These are phyloP conservation scores for Cryomyces minteri DNA, from an alignment of 495 filamentous ascomycete genomes.

Conservation along the genomic window DNA sequence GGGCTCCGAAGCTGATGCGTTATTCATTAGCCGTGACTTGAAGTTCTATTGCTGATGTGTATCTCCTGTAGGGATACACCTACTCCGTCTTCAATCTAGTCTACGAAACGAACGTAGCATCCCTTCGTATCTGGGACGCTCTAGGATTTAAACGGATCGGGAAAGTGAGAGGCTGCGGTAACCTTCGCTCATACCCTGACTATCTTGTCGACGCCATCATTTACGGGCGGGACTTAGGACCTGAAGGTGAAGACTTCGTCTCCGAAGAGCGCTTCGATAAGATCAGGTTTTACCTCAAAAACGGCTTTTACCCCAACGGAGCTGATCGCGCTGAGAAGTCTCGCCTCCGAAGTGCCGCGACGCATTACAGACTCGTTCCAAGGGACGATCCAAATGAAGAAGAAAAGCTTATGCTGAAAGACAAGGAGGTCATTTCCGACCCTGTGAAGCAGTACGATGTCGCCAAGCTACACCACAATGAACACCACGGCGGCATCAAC, in stretches of 20 bases:
- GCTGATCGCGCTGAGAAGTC: conserved; percentile 93
- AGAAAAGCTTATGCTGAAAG: conserved; percentile 86
- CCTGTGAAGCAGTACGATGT: conserved; percentile 86
- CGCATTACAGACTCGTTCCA: conserved; percentile 72
- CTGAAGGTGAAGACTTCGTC: conserved; percentile 68
- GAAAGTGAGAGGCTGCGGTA: conserved; percentile 71
- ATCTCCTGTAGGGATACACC: conserved; percentile 48
- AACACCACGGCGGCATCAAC: conserved; percentile 88
- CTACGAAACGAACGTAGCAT: conserved; percentile 93
- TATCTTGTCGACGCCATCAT: conserved; percentile 89
- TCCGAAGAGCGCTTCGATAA: conserved; percentile 97
- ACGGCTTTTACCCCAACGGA: conserved; percentile 81
- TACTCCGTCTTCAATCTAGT: conserved; percentile 98
- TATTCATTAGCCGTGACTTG: background rate
- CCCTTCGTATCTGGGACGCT: conserved; percentile 89
- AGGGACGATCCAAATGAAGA: conserved; percentile 28
- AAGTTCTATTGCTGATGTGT: background rate
- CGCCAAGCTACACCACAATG: conserved; percentile 51
- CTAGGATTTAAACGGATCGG: conserved; percentile 98
- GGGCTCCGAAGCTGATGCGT: conserved; percentile 71
- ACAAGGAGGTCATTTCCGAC: conserved; percentile 91
- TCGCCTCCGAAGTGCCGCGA: conserved; percentile 78
- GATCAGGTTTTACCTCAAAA: conserved; percentile 92
- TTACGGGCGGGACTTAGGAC: conserved; percentile 72
- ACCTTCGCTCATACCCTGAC: conserved; percentile 61